These are phyloP conservation scores for Metschnikowia rubicola DNA, from an alignment of 805 yeast species.

Conservation along the genomic window DNA sequence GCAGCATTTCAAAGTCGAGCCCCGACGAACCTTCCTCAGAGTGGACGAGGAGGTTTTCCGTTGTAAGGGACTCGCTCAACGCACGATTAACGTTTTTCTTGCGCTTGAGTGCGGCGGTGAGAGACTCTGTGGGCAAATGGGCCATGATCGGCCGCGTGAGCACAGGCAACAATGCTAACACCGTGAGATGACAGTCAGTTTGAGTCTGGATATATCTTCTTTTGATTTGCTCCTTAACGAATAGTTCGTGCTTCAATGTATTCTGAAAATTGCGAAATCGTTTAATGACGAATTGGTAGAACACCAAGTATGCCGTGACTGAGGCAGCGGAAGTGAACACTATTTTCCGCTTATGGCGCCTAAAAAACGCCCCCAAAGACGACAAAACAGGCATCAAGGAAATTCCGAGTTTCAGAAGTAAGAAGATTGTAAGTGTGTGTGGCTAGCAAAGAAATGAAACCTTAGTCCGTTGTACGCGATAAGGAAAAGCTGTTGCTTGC, in stretches of 20 bases:
- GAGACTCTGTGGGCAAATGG: conserved; percentile 64
- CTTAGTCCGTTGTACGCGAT: too few species aligned
- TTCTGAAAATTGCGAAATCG: conserved; percentile 39
- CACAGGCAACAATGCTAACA: conserved; percentile 78
- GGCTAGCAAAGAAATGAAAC: background rate
- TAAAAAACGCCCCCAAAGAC: conserved; percentile 37
- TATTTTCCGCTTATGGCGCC: conserved; percentile 37
- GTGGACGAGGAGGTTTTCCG: conserved; percentile 36
- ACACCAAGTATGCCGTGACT: conserved; percentile 33
- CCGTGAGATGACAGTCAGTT: conserved; percentile 80
- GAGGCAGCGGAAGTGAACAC: conserved; percentile 32
- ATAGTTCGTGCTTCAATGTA: conserved; percentile 37
- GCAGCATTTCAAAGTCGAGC: conserved; percentile 14
- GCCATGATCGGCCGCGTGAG: conserved; percentile 61
- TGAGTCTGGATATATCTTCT: conserved; percentile 89
- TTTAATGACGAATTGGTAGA: conserved; percentile 38
- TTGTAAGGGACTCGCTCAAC: conserved; percentile 43
- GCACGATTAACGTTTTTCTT: conserved; percentile 40
- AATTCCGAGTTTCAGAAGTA: background rate
- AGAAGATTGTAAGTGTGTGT: background rate
- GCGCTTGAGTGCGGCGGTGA: conserved; percentile 65
- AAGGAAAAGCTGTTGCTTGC: too few species aligned
- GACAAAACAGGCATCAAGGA: conserved; percentile 38
- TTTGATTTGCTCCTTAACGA: conserved; percentile 53
- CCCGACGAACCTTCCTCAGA: conserved; percentile 27